Base-by-base conservation (phyloP, 768 basidiomycete genomes). In the Psilocybe sp. region DNA sequence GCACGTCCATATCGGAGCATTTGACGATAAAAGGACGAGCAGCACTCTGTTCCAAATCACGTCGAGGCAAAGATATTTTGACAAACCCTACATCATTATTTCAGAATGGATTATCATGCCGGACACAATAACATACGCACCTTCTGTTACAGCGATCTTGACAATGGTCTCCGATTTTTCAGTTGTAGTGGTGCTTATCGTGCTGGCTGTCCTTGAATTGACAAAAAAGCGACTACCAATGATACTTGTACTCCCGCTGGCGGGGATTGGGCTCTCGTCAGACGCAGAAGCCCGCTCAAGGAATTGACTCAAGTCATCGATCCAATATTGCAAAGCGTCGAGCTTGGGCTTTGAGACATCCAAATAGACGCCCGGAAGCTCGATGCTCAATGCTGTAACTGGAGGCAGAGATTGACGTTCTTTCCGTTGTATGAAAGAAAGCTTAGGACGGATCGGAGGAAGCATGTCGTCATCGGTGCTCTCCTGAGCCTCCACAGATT, bases 291-390 rank as follows among this genome's bases (percentile, higher is more conserved):
- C 66, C 13, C 69, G 74, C 45, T 88, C 87, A 3, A 86, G 58
- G 44, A 87, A 76, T 59, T 89, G 91, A n/a, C 84, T 70, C 20
- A 85, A 63, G 61, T 98, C 94, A 61, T 99, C 97, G 6, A 84
- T 85, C 76, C 88, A 91, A 60, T 85, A 87, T 64, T 98, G 93
- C 14, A 98, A 64, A 11, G 81, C 80, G 61, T 98, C 92, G 7
- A 94, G 66, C 1, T 72, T 53, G 5, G 69, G 60, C 64, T 98
- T 96, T 9, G 80, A 74, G 42, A 92, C 57, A 35, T 79, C 69
- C 10, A 77, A 64, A 57, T 80, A 69, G n/a, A 88, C 65, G 4
- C 84, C 83, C 12, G 92, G 91, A 12, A 95, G 64, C 37, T 73
- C 67, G 5, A 75, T 35, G 44, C 58, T 68, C 33, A 75, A 46